Conservation (phyloP, 169 alveolate genomes). For the Babesia bigemina region DNA sequence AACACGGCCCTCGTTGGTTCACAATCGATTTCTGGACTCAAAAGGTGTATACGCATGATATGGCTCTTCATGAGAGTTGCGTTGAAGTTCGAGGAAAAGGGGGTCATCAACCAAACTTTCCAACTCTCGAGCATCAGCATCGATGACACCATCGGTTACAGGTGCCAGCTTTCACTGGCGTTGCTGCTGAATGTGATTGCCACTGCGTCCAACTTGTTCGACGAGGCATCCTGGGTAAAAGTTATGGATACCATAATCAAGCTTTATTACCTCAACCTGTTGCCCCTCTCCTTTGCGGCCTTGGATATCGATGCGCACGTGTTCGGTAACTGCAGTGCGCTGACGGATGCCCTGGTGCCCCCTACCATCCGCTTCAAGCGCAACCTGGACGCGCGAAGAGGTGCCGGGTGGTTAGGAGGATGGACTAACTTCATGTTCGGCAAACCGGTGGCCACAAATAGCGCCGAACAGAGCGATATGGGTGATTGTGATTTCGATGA, state of each 20-base stretch:
- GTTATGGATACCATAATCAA: conserved; percentile 46
- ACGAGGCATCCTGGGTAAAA: conserved; percentile 57
- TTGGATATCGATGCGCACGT: conserved; percentile 56
- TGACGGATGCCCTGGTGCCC: conserved; percentile 31
- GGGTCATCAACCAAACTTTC: conserved; percentile 37
- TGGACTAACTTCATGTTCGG: conserved; percentile 60
- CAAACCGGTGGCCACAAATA: conserved; percentile 8
- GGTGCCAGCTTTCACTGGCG: conserved; percentile 62
- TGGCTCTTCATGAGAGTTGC: conserved; percentile 55
- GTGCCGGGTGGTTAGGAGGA: conserved; percentile 60
- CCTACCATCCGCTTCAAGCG: conserved; percentile 64
- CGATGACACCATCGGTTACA: conserved; percentile 50
- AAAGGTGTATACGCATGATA: conserved; percentile 36
- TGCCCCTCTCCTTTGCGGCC: conserved; percentile 65
- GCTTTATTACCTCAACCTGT: conserved; percentile 61
- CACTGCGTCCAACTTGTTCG: conserved; percentile 52
- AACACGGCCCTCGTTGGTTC: conserved; percentile 17
- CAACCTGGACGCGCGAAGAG: conserved; percentile 33
- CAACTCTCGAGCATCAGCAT: conserved; percentile 49
- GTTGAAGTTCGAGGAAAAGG: conserved; percentile 22
- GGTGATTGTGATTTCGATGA: conserved; percentile 25
- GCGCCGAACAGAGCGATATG: conserved; percentile 15
- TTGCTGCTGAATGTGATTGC: conserved; percentile 53
- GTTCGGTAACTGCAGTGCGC: conserved; percentile 16
- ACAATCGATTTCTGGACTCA: conserved; percentile 20